A percentile compares a stretch with the other conserved stretches of the same genome.
Evolutionary conservation across 2,329 filamentous ascomycete species (phyloP).

Genomic region (Colletotrichum endophyticum): DNA sequence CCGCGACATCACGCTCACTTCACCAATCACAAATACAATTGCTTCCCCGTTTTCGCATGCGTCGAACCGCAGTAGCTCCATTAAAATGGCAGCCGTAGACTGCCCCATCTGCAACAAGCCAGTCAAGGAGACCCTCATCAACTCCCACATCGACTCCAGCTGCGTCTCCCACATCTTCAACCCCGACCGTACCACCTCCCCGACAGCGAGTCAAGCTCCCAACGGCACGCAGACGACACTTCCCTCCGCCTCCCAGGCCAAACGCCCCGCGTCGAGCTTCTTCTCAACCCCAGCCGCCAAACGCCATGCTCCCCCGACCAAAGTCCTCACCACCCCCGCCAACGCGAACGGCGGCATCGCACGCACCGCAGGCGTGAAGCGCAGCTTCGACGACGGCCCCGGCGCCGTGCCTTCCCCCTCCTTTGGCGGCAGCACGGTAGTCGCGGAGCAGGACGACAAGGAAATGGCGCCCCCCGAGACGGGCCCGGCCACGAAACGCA

Average conservation of each 20-base stretch:
- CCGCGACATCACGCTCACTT: neutral
- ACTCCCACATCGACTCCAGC: conserved; percentile 86
- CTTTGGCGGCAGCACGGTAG: neutral
- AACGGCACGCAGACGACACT: conserved; percentile 31
- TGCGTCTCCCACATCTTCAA: conserved; percentile 74
- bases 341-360: conserved; percentile 32
- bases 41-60: neutral
- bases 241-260: conserved; percentile 47
- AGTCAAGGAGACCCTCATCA: conserved; percentile 79
- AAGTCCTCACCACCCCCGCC: conserved; percentile 35
- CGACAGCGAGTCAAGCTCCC: conserved; percentile 27
- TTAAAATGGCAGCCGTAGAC: conserved; percentile 53
- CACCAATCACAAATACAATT: neutral
- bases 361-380: conserved; percentile 47
- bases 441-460: neutral
- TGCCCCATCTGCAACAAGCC: conserved; percentile 83
- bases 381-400: conserved; percentile 60
- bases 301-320: conserved; percentile 46
- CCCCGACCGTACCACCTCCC: conserved; percentile 31
- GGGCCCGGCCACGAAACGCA: conserved; percentile 62
- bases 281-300: conserved; percentile 68
- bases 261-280: conserved; percentile 58
- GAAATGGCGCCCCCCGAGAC: neutral
- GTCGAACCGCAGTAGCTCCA: neutral
- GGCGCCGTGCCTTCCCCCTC: conserved; percentile 29